Base-by-base conservation (phyloP, 805 yeast species). In the Metschnikowia matae region DNA sequence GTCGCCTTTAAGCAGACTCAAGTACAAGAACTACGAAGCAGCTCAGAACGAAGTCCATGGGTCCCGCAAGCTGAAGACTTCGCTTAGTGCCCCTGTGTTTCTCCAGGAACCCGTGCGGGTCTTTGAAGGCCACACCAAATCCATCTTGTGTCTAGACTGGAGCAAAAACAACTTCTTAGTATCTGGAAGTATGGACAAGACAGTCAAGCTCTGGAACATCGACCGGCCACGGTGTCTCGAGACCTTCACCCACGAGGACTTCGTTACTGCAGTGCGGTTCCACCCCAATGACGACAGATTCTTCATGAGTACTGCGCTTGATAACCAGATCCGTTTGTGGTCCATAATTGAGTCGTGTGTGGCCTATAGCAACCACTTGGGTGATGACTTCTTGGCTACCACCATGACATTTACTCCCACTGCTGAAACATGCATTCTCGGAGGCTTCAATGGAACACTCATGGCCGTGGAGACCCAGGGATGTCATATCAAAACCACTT, bases 251-350 rank as follows among this genome's bases (percentile, higher is more conserved):
- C 91, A 89, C 62, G 78, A 82, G n/a, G 96, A 89, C 64, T 85
- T 89, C 65, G 96, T 89, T 2, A 86, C 96, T 0, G 73, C 84
- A 8, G 87, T 87, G 3, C 78, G 77, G 46, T 91, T 91, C 65
- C 96, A 88, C 61, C 95, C 94, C 0, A 70, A 71, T 1, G 97
- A 91, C 67, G 97, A 91, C 62, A 68, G 97, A 21, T 91, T 91
- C 62, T 89, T 91, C 64, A 64, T 86, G 2, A 83, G 90, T 55
- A 92, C 96, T 5, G 85, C 92, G 46, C 70, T 90, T 54, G 96
- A 89, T 60, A 84, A 85, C 51, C 73, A 79, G 20, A 75, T 88
- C 15, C 69, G 95, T 49, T 65, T 91, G n/a, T 89, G 96, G 95
- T 85, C 92, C 0, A 84, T 91, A 26, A 72, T 90, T 43, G 97